These are phyloP conservation scores for Pezicula rhizophila DNA, from an alignment of 2,329 filamentous ascomycete genomes.

Conservation along the genomic window DNA sequence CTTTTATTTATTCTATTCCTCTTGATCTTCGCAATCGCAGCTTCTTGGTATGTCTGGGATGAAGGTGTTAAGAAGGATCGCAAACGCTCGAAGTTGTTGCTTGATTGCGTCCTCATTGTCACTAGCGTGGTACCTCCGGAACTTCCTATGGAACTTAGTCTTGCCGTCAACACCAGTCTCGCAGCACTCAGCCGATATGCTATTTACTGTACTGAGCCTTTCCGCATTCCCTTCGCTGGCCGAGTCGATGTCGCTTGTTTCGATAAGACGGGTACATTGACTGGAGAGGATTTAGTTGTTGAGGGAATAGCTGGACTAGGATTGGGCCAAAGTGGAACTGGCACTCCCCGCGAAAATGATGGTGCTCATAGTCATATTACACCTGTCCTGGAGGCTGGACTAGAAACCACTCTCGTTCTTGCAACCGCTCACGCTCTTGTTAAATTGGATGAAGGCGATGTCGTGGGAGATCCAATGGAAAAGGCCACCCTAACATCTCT, in stretches of 20 bases:
- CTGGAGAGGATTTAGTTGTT: constrained; percentile 92
- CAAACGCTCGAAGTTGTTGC: constrained; percentile 92
- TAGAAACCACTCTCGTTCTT: constrained; percentile 86
- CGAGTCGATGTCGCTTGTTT: constrained; percentile 96
- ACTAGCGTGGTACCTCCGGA: constrained; percentile 98
- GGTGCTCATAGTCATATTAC: constrained; percentile 78
- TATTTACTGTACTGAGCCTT: constrained; percentile 98
- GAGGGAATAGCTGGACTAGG: constrained; percentile 90
- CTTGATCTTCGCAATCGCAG: constrained; percentile 89
- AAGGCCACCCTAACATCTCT: constrained; percentile 88
- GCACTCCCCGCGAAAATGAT: constrained; percentile 63
- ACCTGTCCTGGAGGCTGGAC: constrained; percentile 60
- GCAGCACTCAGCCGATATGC: constrained; percentile 90
- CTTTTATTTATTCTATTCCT: constrained; percentile 97
- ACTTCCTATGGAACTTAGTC: constrained; percentile 92
- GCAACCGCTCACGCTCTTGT: constrained; percentile 94
- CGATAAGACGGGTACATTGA: constrained; percentile 96
- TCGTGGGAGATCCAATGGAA: constrained; percentile 98
- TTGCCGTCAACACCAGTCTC: constrained; percentile 96
- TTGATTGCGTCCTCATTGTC: constrained; percentile 95
- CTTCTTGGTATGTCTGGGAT: constrained; percentile 98
- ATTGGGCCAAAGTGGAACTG: constrained; percentile 60
- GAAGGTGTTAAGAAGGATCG: constrained; percentile 92
- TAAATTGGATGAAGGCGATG: constrained; percentile 91
- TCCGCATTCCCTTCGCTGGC: constrained; percentile 94